Evolutionary conservation across 352 stramenopile species (phyloP).

Genomic region (Sclerospora graminicola): DNA sequence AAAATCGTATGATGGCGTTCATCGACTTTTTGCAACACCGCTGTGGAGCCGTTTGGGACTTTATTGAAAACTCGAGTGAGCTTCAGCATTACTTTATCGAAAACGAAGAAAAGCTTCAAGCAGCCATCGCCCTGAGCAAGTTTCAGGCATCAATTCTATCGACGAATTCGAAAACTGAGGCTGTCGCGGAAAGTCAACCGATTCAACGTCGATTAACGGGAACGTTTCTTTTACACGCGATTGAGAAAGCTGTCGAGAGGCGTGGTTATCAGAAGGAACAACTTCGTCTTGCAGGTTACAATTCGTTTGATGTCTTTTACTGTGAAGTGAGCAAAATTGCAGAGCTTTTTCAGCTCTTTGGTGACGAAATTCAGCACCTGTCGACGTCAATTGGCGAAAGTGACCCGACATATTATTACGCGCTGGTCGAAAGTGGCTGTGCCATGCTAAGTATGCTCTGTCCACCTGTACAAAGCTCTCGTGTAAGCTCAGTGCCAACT

Average conservation of each 20-base stretch:
- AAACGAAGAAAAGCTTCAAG: slow-evolving; percentile 69
- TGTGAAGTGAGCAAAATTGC: slow-evolving; percentile 75
- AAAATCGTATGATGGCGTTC: slow-evolving; percentile 42
- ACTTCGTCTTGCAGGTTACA: slow-evolving; percentile 71
- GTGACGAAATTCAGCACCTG: slow-evolving; percentile 42
- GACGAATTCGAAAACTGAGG: slow-evolving; percentile 15
- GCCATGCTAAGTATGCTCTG: slow-evolving; percentile 61
- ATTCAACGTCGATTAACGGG: slow-evolving; percentile 37
- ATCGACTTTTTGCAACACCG: slow-evolving; percentile 56
- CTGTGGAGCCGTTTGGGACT: slow-evolving; percentile 48
- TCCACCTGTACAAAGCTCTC: slow-evolving; percentile 23
- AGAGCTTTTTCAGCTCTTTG: slow-evolving; percentile 54
- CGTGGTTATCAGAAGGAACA: slow-evolving; percentile 73
- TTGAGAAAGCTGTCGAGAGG: slow-evolving; percentile 57
- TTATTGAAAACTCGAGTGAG: slow-evolving; percentile 41
- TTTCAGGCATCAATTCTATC: slow-evolving; percentile 56
- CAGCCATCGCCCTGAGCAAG: slow-evolving; percentile 63
- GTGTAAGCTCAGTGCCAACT: slow-evolving; percentile 23
- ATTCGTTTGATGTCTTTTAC: slow-evolving; percentile 83
- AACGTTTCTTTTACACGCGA: slow-evolving; percentile 61
- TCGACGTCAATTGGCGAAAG: slow-evolving; percentile 46
- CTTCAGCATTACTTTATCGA: slow-evolving; percentile 44
- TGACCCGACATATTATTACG: slow-evolving; percentile 46
- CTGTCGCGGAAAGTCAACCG: slow-evolving; percentile 12
- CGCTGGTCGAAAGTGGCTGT: slow-evolving; percentile 52